Percentiles rank a stretch among this genome's conserved stretches.
phyloP scores from a whole-genome alignment of 192 early-diverging fungal species.

The Rhizoclosmatium globosum region DNA sequence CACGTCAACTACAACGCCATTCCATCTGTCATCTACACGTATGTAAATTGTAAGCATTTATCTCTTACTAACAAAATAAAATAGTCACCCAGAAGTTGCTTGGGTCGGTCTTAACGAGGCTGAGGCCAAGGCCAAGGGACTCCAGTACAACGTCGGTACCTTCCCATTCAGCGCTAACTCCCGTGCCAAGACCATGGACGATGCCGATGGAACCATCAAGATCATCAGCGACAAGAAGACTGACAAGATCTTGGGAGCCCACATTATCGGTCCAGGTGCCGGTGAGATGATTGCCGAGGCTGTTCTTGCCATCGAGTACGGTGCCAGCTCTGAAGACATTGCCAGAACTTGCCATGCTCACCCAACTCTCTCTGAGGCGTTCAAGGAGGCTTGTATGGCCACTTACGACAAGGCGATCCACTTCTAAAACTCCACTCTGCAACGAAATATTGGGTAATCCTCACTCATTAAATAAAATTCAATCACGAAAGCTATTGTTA shows the following conservation, averaged over 20 bases:
- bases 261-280: slow-evolving; percentile 98
- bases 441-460: too few species aligned
- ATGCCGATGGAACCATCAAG: slow-evolving; percentile 94
- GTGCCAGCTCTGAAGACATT: slow-evolving; percentile 97
- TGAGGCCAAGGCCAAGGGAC: slow-evolving; percentile 84
- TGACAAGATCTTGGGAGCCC: slow-evolving; percentile 94
- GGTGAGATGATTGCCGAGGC: slow-evolving; percentile 99
- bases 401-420: slow-evolving; percentile 76
- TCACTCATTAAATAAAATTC: too few species aligned
- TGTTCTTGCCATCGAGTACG: slow-evolving; percentile 97
- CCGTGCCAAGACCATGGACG: slow-evolving; percentile 95
- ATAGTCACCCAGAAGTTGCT: slow-evolving; percentile 95
- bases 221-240: slow-evolving; percentile 96
- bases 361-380: slow-evolving; percentile 95
- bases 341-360: slow-evolving; percentile 98
- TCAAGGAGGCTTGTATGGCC: slow-evolving; percentile 98
- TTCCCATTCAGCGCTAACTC: slow-evolving; percentile 98
- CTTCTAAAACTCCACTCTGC: slow-evolving; percentile 35
- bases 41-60: slow-evolving; percentile 21
- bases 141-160: slow-evolving; percentile 89
- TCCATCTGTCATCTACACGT: slow-evolving; percentile 94
- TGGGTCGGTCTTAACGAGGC: slow-evolving; percentile 98
- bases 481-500: too few species aligned
- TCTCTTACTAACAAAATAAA: slow-evolving; percentile 24
- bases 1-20: slow-evolving; percentile 99